Evolutionary conservation across 2,329 filamentous ascomycete species (phyloP).

Genomic region (Annulohypoxylon truncatum): DNA sequence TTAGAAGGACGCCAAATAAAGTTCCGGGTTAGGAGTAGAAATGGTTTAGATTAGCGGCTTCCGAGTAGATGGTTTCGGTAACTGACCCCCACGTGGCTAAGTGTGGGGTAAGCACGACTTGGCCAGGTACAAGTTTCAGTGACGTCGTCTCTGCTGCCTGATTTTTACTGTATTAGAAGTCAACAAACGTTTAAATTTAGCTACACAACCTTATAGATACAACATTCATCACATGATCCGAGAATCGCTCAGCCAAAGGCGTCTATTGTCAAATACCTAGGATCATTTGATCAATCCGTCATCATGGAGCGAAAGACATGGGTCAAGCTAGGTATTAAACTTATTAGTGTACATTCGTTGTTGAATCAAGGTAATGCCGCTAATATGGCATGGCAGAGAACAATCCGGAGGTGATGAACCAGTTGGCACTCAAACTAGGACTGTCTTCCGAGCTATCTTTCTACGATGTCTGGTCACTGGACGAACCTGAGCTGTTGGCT

Average conservation of each 20-base stretch:
- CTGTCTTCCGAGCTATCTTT: constrained; percentile 76
- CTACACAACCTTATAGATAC: not conserved
- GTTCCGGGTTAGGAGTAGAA: not conserved
- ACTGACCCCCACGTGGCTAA: constrained; percentile 3
- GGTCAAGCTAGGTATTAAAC: constrained; percentile 31
- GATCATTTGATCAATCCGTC: not conserved
- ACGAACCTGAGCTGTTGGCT: constrained; percentile 79
- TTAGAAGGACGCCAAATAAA: not conserved
- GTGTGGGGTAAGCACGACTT: constrained; percentile 1
- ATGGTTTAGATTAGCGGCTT: constrained; percentile 1
- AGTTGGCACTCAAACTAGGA: constrained; percentile 77
- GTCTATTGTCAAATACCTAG: too few species aligned
- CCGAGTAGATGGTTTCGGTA: not conserved
- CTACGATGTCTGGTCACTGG: constrained; percentile 84
- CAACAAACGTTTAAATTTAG: not conserved
- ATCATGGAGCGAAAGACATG: constrained; percentile 36
- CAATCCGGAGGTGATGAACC: constrained; percentile 83
- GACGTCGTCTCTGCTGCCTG: constrained; percentile 12
- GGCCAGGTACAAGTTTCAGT: not conserved
- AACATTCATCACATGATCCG: not conserved
- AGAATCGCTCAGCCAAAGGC: not conserved
- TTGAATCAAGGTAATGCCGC: not conserved
- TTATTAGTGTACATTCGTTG: not conserved
- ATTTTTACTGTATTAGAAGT: not conserved
- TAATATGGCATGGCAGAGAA: constrained; percentile 52